phyloP scores from a whole-genome alignment of 1,139 yeast genomes.

The Arxiozyma slooffiae region DNA sequence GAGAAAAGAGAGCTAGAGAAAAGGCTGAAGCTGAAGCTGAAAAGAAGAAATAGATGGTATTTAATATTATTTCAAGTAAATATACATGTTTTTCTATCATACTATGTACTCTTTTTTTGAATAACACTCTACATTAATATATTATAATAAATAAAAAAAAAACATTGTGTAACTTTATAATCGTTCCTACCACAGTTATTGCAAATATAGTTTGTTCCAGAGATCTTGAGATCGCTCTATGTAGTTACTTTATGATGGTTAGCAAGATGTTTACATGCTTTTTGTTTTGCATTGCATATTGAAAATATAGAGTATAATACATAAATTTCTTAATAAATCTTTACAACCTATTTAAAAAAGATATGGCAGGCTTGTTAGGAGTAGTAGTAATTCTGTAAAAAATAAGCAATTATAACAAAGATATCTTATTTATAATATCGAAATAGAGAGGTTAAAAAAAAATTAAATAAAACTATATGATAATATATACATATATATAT shows the following conservation, averaged over 20 bases:
- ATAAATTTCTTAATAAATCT: neutral
- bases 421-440: neutral
- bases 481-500: neutral
- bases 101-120: conserved; percentile 1
- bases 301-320: no score
- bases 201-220: neutral
- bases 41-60: conserved; percentile 71
- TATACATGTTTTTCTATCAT: conserved; percentile 2
- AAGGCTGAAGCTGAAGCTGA: conserved; percentile 99
- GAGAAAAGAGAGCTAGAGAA: conserved; percentile 95
- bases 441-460: conserved; percentile 1
- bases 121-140: conserved; percentile 4
- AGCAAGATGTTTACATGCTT: no score
- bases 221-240: neutral
- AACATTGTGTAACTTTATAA: neutral
- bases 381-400: neutral
- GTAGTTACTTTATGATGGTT: no score
- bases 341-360: no score
- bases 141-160: neutral
- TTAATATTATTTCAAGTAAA: conserved; percentile 2
- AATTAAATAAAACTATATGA: neutral
- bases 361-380: neutral
- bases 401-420: neutral
- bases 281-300: neutral
- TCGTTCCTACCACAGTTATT: neutral